Evolutionary conservation across 768 basidiomycete species (phyloP), one percentile per base, ranked within the genome.

Genomic region (Lentinula lateritia): DNA sequence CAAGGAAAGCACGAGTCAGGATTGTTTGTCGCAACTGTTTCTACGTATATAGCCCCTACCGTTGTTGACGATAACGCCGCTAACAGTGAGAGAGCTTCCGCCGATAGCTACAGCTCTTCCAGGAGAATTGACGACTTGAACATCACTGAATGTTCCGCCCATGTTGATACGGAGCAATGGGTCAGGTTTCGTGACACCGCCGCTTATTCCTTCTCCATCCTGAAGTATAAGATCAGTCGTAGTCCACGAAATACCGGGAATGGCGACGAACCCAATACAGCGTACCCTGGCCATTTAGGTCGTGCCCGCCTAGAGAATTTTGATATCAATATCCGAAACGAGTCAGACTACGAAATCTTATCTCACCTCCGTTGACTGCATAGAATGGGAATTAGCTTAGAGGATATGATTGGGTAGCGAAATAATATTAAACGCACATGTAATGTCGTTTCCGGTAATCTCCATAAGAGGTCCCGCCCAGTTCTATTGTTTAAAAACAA

Each of bases 391-490:
- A 39, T 39, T 39, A 23, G 3, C 5, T 55, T 20, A 45, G 43
- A 28, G 28, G 28, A 2, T 3, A 28, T 2, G 28, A 2, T 28
- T 28, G 28, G 28, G 28, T 3, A 28, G 3, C 28, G 28, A 28
- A 28, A 3, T 28, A 23, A 23, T 23, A 23, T 3, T 28, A n/a
- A 20, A 61, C 58, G 55, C 45, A 64, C 63, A 64, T 28, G 64
- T 65, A 28, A 65, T 61, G 52, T 60, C 60, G 20, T 41, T 60
- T 48, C 64, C 58, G 15, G 38, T 55, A 52, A 62, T 58, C 36
- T 62, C 78, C 79, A 52, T 78, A 76, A 63, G 61, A 5, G 52
- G 64, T 1, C 64, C 64, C 18, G 39, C 64, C 64, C 64, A 65
- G 35, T 62, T 50, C 64, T 23, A 42, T 18, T 28, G 58, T 38